Evolutionary conservation across 257 asterid species (phyloP).

Genomic region (Primulina eburnea): DNA sequence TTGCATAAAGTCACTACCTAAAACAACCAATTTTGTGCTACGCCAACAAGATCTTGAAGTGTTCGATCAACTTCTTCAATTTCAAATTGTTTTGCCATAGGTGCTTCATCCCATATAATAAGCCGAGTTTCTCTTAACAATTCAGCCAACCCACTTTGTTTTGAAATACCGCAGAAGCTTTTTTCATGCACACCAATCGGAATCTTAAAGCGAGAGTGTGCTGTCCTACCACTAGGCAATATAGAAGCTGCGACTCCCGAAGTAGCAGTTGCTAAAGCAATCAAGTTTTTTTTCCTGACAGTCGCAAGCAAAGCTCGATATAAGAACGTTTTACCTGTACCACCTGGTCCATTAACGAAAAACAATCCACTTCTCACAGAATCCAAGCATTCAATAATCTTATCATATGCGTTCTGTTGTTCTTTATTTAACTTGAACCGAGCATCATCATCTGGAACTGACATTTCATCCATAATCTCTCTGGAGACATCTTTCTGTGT

Average conservation of each 20-base stretch:
- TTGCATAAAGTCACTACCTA: not conserved
- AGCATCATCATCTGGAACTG: no score
- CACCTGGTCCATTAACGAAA: conserved; percentile 7
- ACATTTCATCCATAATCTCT: no score
- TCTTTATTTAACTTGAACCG: no score
- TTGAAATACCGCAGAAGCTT: no score
- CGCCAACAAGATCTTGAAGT: not conserved
- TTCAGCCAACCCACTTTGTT: not conserved
- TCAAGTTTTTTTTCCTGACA: not conserved
- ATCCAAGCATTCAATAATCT: no score
- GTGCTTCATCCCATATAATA: conserved; percentile 19
- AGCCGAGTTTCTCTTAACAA: not conserved
- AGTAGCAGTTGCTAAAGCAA: conserved; percentile 17
- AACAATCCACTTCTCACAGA: not conserved
- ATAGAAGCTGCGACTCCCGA: conserved; percentile 6
- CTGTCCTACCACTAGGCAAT: not conserved
- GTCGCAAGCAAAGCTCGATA: conserved; percentile 8
- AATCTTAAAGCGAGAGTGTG: conserved; percentile 21
- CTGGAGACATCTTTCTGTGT: no score
- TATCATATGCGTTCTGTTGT: no score
- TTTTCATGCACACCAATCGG: not conserved
- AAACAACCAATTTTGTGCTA: not conserved
- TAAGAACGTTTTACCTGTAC: not conserved
- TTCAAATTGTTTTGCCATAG: not conserved
- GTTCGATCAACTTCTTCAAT: not conserved